Conservation (phyloP, 2,329 filamentous ascomycete genomes). For the Xylariaceae sp. region DNA sequence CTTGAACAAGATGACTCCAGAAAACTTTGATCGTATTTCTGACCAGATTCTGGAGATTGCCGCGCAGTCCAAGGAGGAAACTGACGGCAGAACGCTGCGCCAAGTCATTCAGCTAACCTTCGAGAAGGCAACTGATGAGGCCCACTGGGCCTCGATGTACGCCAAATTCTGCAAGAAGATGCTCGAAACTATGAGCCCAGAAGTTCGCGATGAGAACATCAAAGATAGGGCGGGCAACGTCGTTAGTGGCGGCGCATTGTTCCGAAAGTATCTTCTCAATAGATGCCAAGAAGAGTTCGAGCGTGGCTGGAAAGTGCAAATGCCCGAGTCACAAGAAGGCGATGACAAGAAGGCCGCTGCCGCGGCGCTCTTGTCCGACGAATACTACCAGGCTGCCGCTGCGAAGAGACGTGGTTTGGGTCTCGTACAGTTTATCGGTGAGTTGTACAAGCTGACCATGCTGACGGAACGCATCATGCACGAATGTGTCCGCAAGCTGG, state of each 20-base stretch:
- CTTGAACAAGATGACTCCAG: conserved; percentile 99
- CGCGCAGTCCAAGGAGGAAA: conserved; percentile 90
- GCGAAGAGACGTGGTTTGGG: conserved; percentile 95
- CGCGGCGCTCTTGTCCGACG: conserved; percentile 81
- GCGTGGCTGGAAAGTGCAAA: conserved; percentile 88
- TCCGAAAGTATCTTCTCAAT: conserved; percentile 98
- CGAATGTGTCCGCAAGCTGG: conserved; percentile 93
- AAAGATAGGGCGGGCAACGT: conserved; percentile 83
- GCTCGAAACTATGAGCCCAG: conserved; percentile 89
- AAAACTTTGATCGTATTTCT: conserved; percentile 80
- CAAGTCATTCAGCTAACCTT: conserved; percentile 99
- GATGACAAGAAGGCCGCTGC: conserved; percentile 59
- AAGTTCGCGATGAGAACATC: conserved; percentile 93
- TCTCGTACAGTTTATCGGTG: conserved; percentile 98
- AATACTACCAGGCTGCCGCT: conserved; percentile 90
- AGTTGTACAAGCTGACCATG: conserved; percentile 98
- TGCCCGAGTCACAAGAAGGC: conserved; percentile 63
- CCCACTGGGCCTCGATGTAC: conserved; percentile 98
- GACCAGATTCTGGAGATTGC: conserved; percentile 91
- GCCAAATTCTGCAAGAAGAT: conserved; percentile 97
- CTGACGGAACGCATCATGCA: conserved; percentile 99
- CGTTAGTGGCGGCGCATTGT: conserved; percentile 86
- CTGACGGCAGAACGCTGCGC: conserved; percentile 86
- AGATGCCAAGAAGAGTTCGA: conserved; percentile 98
- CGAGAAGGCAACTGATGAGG: conserved; percentile 97